Evolutionary conservation across 2,329 filamentous ascomycete genomes (phyloP).

Genomic region (Talaromyces albobiverticillius): DNA sequence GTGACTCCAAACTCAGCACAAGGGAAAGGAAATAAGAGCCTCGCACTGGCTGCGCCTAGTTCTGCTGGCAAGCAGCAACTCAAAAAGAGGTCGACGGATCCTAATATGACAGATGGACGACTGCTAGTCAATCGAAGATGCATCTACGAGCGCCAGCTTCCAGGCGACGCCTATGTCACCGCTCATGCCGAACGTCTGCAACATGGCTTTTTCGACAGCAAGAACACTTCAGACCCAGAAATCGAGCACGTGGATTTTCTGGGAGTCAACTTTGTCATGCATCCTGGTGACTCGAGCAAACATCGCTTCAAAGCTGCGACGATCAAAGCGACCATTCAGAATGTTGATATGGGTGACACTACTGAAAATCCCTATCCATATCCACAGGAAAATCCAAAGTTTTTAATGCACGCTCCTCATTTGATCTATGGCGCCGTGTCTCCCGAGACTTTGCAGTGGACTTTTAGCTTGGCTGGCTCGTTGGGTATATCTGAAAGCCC

Average conservation of each 20-base stretch:
- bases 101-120: slow-evolving; percentile 36
- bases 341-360: slow-evolving; percentile 12
- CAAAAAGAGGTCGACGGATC: slow-evolving; percentile 22
- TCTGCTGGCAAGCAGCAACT: slow-evolving; percentile 1
- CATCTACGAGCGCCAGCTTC: slow-evolving; percentile 49
- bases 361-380: slow-evolving; percentile 5
- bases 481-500: slow-evolving; percentile 47
- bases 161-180: slow-evolving; percentile 48
- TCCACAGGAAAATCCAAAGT: slow-evolving; percentile 34
- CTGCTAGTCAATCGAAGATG: slow-evolving; percentile 40
- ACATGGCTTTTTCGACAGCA: slow-evolving; percentile 46
- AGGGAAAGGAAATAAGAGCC: background rate
- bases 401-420: slow-evolving; percentile 51
- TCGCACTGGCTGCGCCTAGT: background rate
- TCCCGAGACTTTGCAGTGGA: slow-evolving; percentile 49
- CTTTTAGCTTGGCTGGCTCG: slow-evolving; percentile 45
- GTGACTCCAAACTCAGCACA: slow-evolving; percentile 3
- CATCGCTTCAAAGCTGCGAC: slow-evolving; percentile 50
- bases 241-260: slow-evolving; percentile 48
- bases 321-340: slow-evolving; percentile 40
- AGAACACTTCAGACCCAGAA: slow-evolving; percentile 40
- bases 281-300: slow-evolving; percentile 39
- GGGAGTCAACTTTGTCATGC: slow-evolving; percentile 50
- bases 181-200: slow-evolving; percentile 51
- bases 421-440: slow-evolving; percentile 48